A percentile compares a stretch with the other conserved stretches of the same genome.
phyloP scores from a whole-genome alignment of 257 asterid species.

The Nicotiana otophora region DNA sequence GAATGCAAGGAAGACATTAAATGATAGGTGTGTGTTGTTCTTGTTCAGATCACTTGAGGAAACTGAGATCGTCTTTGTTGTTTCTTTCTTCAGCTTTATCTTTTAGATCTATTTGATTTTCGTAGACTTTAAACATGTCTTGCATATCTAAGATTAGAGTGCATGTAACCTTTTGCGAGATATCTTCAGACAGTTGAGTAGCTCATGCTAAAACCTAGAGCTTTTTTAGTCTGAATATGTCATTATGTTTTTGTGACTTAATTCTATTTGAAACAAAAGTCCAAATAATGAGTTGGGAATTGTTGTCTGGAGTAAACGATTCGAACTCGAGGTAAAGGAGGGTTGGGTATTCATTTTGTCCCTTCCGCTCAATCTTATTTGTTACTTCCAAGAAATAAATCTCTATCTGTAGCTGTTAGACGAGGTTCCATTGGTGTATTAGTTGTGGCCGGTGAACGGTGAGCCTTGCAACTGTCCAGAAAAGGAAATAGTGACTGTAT shows the following conservation, averaged over 20 bases:
- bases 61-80: background rate
- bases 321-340: background rate
- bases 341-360: background rate
- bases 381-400: background rate
- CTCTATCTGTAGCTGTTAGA: background rate
- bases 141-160: background rate
- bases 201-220: background rate
- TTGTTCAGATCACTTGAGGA: background rate
- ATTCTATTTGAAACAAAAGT: background rate
- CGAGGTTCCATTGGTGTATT: background rate
- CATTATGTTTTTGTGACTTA: background rate
- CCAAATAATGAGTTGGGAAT: background rate
- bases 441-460: background rate
- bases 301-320: background rate
- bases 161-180: background rate
- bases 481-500: background rate
- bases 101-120: background rate
- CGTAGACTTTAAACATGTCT: background rate
- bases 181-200: background rate
- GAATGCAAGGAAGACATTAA: background rate
- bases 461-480: background rate
- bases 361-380: background rate
- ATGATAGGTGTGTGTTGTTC: background rate
- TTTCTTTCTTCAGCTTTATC: background rate
- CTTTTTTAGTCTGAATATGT: background rate